These are phyloP conservation scores for Polyporus tsugae DNA, from an alignment of 1,284 basidiomycete genomes.

Conservation along the genomic window DNA sequence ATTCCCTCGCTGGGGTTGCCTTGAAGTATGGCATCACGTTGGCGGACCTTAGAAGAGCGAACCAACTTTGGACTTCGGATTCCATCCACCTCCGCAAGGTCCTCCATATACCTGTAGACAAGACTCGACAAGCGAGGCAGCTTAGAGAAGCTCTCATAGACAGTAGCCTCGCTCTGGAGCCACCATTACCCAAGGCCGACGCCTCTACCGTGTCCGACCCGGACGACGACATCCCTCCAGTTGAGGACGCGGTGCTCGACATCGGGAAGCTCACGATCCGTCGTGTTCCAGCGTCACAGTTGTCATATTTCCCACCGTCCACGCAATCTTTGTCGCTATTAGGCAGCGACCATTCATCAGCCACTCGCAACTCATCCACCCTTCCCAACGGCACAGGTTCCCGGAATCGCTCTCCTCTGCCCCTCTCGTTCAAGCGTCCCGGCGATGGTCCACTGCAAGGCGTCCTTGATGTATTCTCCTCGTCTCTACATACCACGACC, in stretches of 20 bases:
- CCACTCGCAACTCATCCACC: constrained; percentile 15
- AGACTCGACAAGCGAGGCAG: constrained; percentile 44
- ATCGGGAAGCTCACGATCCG: constrained; percentile 35
- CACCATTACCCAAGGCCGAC: neutral
- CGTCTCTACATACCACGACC: constrained; percentile 27
- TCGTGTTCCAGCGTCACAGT: constrained; percentile 41
- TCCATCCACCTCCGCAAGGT: constrained; percentile 85
- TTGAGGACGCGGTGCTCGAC: constrained; percentile 1
- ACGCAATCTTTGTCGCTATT: constrained; percentile 22
- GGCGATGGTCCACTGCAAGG: constrained; percentile 21
- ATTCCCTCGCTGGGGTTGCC: constrained; percentile 86
- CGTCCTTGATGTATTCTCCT: constrained; percentile 28
- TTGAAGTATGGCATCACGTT: constrained; percentile 88
- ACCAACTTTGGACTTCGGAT: constrained; percentile 92
- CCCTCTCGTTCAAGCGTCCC: constrained; percentile 19
- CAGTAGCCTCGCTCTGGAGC: neutral
- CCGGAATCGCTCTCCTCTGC: constrained; percentile 16
- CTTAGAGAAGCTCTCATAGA: constrained; percentile 28
- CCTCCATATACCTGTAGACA: constrained; percentile 79
- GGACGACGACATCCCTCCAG: neutral
- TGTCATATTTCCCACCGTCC: constrained; percentile 43
- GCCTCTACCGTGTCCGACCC: constrained; percentile 12
- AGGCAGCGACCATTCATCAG: constrained; percentile 4
- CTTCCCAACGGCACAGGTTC: constrained; percentile 16
- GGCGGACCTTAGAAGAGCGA: constrained; percentile 83